These are phyloP conservation scores for Salix caprea DNA, from an alignment of 345 rosid genomes.

Conservation along the genomic window DNA sequence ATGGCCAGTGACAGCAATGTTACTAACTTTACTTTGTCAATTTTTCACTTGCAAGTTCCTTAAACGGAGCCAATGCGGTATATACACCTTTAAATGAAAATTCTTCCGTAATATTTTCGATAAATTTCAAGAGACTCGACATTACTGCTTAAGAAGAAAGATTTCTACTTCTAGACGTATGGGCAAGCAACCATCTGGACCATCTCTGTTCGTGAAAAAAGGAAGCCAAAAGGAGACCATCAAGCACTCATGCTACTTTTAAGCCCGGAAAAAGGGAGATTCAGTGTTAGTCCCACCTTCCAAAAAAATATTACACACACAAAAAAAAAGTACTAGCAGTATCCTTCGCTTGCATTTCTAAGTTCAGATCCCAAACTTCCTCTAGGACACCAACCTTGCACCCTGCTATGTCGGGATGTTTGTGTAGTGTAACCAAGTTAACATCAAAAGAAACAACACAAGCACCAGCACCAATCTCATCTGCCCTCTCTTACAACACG, in stretches of 20 bases:
- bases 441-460: neutral
- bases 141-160: neutral
- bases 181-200: neutral
- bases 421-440: neutral
- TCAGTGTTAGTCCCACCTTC: neutral
- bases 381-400: neutral
- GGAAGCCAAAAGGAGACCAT: neutral
- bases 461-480: neutral
- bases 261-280: neutral
- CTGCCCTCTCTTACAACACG: neutral
- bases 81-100: neutral
- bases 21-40: neutral
- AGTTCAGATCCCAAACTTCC: neutral
- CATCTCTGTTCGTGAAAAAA: neutral
- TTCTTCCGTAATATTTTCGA: neutral
- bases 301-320: neutral
- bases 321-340: too few species aligned
- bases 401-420: neutral
- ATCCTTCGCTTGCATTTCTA: neutral
- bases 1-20: neutral
- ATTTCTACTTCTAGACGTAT: neutral
- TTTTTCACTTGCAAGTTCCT: neutral
- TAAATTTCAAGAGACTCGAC: neutral
- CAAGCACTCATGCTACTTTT: too few species aligned
- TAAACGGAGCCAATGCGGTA: constrained; percentile 12